Evolutionary conservation across 345 rosid genomes (phyloP).

Genomic region (Eucalyptus brandiana): DNA sequence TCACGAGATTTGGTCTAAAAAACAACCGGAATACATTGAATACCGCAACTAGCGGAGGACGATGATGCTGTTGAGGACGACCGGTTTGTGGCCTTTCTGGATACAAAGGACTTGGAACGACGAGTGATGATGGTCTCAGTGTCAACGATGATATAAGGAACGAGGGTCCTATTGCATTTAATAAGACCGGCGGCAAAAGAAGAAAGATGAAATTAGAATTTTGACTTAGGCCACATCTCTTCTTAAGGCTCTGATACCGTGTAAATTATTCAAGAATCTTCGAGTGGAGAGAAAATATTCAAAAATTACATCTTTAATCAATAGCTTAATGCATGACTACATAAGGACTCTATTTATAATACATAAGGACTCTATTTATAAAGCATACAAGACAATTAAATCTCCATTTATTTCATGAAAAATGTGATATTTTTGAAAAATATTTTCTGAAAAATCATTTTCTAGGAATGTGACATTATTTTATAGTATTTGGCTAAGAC

Average conservation of each 20-base stretch:
- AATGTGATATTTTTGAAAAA: too few species aligned
- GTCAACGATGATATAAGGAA: background rate
- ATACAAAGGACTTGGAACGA: background rate
- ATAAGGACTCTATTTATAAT: background rate
- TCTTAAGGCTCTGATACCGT: background rate
- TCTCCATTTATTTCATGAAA: accelerated
- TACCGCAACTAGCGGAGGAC: background rate
- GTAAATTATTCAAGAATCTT: background rate
- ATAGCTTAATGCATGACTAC: background rate
- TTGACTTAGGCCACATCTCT: background rate
- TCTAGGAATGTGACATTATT: too few species aligned
- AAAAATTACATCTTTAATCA: background rate
- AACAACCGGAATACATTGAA: background rate
- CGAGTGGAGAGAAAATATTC: background rate
- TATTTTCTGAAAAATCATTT: too few species aligned
- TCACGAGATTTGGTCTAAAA: background rate
- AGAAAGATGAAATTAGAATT: background rate
- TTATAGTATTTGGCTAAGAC: too few species aligned
- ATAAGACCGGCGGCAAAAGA: background rate
- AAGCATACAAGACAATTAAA: background rate
- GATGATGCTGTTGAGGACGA: background rate
- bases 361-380: background rate
- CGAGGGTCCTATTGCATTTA: background rate
- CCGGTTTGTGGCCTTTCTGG: background rate
- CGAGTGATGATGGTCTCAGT: background rate